A percentile compares a stretch with the other conserved stretches of the same genome.
Evolutionary conservation across 306 rosid species (phyloP).

Genomic region (Vicia villosa): DNA sequence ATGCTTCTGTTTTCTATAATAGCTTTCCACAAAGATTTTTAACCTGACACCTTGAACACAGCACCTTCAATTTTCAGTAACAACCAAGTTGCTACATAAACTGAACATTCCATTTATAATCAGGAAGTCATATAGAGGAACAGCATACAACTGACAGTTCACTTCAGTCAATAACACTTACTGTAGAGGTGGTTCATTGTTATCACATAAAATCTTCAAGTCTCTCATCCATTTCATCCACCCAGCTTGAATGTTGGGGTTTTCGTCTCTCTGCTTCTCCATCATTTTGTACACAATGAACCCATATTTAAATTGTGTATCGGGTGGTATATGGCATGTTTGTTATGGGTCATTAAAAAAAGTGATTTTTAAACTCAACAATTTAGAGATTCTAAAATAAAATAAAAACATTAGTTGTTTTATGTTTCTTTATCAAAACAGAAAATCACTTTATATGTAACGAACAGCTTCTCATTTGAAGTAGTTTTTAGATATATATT

Average conservation of each 20-base stretch:
- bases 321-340: background rate
- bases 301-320: background rate
- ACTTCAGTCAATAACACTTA: background rate
- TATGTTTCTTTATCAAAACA: too few species aligned
- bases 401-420: too few species aligned
- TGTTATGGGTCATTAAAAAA: too few species aligned
- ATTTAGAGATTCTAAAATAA: too few species aligned
- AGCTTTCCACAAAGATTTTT: background rate
- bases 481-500: too few species aligned
- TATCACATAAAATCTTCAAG: background rate
- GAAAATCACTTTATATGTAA: too few species aligned
- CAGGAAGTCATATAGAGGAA: background rate
- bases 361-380: too few species aligned
- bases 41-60: conserved; percentile 13
- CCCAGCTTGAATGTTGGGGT: background rate
- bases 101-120: background rate
- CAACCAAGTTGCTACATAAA: background rate
- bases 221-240: background rate
- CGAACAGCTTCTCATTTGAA: too few species aligned
- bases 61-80: conserved; percentile 12
- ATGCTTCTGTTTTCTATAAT: conserved; percentile 1
- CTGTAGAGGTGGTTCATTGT: background rate
- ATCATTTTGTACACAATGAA: background rate
- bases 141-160: conserved; percentile 13
- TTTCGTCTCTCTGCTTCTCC: background rate